A percentile compares a stretch with the other conserved stretches of the same genome.
Conservation (phyloP, 306 rosid species). For the Cucumis cinereus region DNA sequence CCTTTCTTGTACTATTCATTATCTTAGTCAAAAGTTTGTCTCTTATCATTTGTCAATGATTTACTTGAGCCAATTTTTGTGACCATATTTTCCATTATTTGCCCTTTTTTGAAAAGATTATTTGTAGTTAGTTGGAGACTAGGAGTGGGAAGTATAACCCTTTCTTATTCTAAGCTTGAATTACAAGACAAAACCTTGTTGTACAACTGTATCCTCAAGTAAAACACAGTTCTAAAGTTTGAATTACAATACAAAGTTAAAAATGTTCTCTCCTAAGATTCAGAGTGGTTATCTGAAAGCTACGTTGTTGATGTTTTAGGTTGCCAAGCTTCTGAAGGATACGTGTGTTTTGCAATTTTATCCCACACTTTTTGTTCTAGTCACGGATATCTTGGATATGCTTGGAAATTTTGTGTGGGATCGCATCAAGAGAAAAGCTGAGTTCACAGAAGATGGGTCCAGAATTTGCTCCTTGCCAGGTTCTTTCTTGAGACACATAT, state of each 20-base stretch:
- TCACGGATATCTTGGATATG: slow-evolving; percentile 80
- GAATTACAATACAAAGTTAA: neutral
- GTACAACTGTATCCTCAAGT: neutral
- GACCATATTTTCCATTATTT: neutral
- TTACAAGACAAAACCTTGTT: neutral
- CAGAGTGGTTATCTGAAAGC: neutral
- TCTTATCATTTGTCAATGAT: neutral
- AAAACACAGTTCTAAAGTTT: neutral
- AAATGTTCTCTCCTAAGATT: neutral
- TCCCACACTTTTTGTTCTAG: slow-evolving; percentile 86
- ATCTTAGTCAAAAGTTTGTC: neutral
- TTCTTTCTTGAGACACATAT: slow-evolving; percentile 13
- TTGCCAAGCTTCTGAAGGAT: slow-evolving; percentile 84
- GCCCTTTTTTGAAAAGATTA: too few relatives aligned
- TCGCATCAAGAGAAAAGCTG: slow-evolving; percentile 77
- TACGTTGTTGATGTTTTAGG: slow-evolving; percentile 47
- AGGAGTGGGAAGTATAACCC: neutral
- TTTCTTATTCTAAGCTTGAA: neutral
- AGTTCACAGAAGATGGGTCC: slow-evolving; percentile 65
- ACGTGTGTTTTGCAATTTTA: slow-evolving; percentile 73
- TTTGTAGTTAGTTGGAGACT: neutral
- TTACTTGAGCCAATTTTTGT: neutral
- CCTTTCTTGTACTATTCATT: neutral
- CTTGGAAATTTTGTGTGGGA: slow-evolving; percentile 90
- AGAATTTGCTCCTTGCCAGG: slow-evolving; percentile 50